Evolutionary conservation across 345 rosid species (phyloP).

Genomic region (Hibiscus syriacus): DNA sequence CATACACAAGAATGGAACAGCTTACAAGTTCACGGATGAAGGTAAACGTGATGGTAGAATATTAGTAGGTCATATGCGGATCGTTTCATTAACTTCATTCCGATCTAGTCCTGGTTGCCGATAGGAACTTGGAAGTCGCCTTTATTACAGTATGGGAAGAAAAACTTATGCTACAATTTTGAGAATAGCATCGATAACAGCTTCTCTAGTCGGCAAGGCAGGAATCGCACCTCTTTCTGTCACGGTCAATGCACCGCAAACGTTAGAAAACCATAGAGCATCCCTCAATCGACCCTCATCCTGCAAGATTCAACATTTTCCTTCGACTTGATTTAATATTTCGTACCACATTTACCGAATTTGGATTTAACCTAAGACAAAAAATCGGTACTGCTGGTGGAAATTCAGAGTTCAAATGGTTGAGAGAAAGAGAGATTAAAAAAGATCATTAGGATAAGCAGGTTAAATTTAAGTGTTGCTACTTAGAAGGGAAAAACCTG

Average conservation of each 20-base stretch:
- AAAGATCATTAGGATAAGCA: neutral
- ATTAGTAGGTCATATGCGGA: neutral
- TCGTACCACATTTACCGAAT: too few species aligned
- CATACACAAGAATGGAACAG: too few species aligned
- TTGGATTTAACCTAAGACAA: too few species aligned
- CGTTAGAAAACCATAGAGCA: constrained; percentile 78
- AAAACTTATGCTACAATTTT: constrained; percentile 30
- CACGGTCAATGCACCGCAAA: constrained; percentile 90
- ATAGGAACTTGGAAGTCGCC: neutral
- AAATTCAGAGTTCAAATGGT: too few species aligned
- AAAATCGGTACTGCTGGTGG: too few species aligned
- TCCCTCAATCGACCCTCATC: constrained; percentile 62
- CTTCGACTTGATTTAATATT: too few species aligned
- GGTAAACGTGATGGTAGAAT: neutral
- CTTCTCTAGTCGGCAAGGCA: constrained; percentile 74
- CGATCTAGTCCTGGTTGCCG: neutral
- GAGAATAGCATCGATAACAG: constrained; percentile 46
- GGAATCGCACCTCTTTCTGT: constrained; percentile 91
- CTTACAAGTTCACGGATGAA: neutral
- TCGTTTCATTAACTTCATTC: neutral
- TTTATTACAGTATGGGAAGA: neutral
- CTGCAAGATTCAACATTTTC: constrained; percentile 24
- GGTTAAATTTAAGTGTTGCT: neutral
- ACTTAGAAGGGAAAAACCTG: constrained; percentile 37
- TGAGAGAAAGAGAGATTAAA: too few species aligned